Percentiles rank a stretch among this genome's conserved stretches.
phyloP scores from a whole-genome alignment of 2,329 filamentous ascomycete genomes.

The Nannizziopsis arthrosporioides region DNA sequence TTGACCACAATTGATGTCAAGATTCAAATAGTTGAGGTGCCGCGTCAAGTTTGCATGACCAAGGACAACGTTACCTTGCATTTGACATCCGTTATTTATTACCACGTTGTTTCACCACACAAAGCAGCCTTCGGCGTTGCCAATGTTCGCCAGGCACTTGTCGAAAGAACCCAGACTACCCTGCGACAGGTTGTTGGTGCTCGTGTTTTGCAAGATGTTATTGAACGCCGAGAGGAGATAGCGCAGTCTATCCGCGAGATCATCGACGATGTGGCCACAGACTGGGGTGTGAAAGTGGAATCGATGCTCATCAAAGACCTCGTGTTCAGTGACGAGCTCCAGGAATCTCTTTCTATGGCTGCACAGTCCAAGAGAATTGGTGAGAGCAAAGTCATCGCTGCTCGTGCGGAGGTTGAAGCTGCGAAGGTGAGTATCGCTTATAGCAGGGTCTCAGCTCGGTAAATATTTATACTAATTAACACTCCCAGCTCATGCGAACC shows the following conservation, averaged over 20 bases:
- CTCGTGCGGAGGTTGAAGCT: conserved; percentile 88
- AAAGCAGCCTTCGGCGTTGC: conserved; percentile 94
- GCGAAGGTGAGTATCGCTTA: conserved; percentile 67
- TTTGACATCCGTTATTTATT: conserved; percentile 96
- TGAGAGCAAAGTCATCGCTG: conserved; percentile 96
- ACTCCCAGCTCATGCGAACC: conserved; percentile 38
- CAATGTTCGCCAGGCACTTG: conserved; percentile 87
- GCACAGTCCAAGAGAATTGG: conserved; percentile 97
- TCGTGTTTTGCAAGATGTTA: conserved; percentile 90
- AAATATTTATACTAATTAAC: not conserved
- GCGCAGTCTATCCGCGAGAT: conserved; percentile 92
- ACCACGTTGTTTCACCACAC: conserved; percentile 90
- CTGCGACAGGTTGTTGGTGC: conserved; percentile 93
- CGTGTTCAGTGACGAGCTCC: conserved; percentile 88
- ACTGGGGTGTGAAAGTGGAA: conserved; percentile 94
- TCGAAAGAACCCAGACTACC: conserved; percentile 96
- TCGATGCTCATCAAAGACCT: conserved; percentile 99
- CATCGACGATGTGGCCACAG: conserved; percentile 85
- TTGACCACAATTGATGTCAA: conserved; percentile 94
- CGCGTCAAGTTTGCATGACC: conserved; percentile 96
- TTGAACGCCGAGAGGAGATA: conserved; percentile 94
- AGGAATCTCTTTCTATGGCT: conserved; percentile 95
- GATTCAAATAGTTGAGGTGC: conserved; percentile 95
- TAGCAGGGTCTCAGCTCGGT: not conserved
- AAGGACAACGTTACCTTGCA: conserved; percentile 96